Conservation (phyloP, 31 red algal species). For the Asparagopsis taxiformis region DNA sequence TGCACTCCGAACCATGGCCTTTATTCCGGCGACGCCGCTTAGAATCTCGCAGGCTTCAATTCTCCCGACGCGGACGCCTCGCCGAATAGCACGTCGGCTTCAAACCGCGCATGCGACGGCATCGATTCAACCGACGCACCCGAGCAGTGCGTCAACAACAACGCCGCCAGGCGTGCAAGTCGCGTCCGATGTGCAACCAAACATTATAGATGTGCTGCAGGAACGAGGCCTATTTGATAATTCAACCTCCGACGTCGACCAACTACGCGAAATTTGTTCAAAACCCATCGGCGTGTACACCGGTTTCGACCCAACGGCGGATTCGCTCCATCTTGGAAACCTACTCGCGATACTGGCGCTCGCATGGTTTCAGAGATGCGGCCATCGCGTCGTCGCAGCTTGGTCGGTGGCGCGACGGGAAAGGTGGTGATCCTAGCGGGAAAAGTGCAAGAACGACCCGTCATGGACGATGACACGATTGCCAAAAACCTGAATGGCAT, state of each 20-base stretch:
- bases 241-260: conserved; percentile 41
- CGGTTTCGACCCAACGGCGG: conserved; percentile 89
- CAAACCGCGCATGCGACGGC: no score
- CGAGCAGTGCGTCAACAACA: background rate
- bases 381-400: conserved; percentile 65
- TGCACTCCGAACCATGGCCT: no score
- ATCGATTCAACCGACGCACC: no score
- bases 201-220: conserved; percentile 74
- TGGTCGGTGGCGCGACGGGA: conserved; percentile 78
- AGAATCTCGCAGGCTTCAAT: no score
- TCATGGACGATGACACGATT: conserved; percentile 41
- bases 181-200: no score
- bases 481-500: conserved; percentile 49
- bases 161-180: no score
- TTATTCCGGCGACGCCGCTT: no score
- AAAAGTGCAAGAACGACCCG: conserved; percentile 57
- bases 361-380: conserved; percentile 59
- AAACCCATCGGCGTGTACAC: conserved; percentile 39
- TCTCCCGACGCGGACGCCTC: no score
- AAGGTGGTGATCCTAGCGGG: conserved; percentile 81
- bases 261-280: conserved; percentile 17
- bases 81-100: no score
- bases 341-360: conserved; percentile 64
- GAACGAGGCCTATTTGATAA: conserved; percentile 61
- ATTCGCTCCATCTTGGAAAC: conserved; percentile 81